phyloP scores from a whole-genome alignment of 192 early-diverging fungal genomes.

The Rhizophlyctis rosea region DNA sequence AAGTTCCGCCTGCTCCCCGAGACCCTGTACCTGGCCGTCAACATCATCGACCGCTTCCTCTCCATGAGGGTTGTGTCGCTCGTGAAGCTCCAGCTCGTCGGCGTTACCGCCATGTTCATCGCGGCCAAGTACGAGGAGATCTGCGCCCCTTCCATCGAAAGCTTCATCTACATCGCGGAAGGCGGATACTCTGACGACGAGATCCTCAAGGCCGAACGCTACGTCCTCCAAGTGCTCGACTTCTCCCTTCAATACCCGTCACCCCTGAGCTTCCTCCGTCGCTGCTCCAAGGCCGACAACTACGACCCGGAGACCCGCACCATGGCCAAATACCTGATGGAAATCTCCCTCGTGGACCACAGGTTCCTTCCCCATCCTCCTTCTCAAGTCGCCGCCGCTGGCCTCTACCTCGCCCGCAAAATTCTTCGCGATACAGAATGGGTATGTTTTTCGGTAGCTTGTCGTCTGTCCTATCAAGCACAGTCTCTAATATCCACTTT shows the following conservation, averaged over 20 bases:
- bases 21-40: constrained; percentile 89
- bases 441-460: constrained; percentile 44
- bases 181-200: constrained; percentile 72
- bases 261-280: constrained; percentile 89
- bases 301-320: constrained; percentile 90
- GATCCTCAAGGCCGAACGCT: constrained; percentile 87
- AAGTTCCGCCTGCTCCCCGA: constrained; percentile 91
- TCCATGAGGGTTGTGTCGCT: constrained; percentile 78
- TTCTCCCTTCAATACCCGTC: constrained; percentile 87
- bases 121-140: constrained; percentile 97
- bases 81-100: constrained; percentile 91
- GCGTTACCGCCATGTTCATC: constrained; percentile 83
- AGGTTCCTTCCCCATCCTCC: constrained; percentile 68
- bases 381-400: constrained; percentile 73
- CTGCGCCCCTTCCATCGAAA: constrained; percentile 71
- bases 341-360: constrained; percentile 86
- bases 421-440: constrained; percentile 76
- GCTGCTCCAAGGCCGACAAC: constrained; percentile 82
- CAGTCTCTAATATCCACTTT: constrained; percentile 14
- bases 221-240: constrained; percentile 80
- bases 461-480: not conserved
- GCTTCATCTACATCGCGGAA: constrained; percentile 86
- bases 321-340: constrained; percentile 94
- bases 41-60: constrained; percentile 94
- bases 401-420: constrained; percentile 73